Conservation (phyloP, 73 alveolate species). For the Paramecium caudatum region DNA sequence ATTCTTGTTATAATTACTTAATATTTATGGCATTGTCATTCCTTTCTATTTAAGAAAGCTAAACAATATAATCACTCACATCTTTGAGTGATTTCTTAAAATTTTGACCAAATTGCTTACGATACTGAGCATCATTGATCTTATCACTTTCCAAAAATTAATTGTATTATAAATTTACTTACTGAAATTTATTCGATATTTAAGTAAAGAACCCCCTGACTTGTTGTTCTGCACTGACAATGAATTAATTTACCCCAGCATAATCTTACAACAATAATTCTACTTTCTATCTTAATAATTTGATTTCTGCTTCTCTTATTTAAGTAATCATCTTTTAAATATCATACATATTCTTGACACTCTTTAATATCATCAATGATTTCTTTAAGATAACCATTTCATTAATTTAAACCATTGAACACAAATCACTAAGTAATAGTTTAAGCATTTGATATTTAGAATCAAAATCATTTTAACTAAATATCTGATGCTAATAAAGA, state of each 20-base stretch:
- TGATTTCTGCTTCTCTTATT: slow-evolving; percentile 31
- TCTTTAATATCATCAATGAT: neutral
- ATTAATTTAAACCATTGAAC: neutral
- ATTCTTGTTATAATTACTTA: slow-evolving; percentile 6
- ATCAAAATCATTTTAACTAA: slow-evolving; percentile 55
- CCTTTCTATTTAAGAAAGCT: neutral
- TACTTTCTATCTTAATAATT: neutral
- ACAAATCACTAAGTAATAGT: slow-evolving; percentile 34
- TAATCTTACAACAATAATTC: slow-evolving; percentile 8
- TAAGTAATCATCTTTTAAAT: slow-evolving; percentile 49
- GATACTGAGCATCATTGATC: neutral
- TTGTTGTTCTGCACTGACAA: neutral
- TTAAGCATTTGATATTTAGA: slow-evolving; percentile 2
- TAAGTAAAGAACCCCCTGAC: neutral
- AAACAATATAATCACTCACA: neutral
- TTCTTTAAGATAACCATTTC: slow-evolving; percentile 39
- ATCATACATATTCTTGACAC: slow-evolving; percentile 17
- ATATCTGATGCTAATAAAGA: neutral
- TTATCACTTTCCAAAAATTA: slow-evolving; percentile 12
- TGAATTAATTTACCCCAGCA: slow-evolving; percentile 18
- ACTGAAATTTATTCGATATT: neutral
- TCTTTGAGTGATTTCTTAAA: slow-evolving; percentile 30
- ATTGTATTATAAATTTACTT: neutral
- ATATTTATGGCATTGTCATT: slow-evolving; percentile 41
- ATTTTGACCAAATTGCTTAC: slow-evolving; percentile 19